Evolutionary conservation across 2,329 filamentous ascomycete species (phyloP).

Genomic region (Seiridium unicorne): DNA sequence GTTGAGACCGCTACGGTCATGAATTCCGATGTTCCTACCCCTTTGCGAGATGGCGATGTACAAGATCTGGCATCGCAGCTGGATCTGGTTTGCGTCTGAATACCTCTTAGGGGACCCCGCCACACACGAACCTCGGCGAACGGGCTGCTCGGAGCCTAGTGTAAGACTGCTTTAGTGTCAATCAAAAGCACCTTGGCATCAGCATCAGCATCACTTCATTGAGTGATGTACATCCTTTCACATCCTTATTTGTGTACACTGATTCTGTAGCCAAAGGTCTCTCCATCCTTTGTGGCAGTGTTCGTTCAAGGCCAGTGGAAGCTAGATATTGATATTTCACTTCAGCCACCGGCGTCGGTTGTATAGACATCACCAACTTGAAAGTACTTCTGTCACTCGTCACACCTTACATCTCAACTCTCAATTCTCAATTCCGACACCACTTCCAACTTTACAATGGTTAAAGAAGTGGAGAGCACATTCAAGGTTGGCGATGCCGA

Average conservation of each 20-base stretch:
- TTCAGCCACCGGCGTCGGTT: no score
- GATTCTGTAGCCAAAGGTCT: no score
- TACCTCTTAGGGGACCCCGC: neutral
- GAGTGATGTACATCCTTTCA: no score
- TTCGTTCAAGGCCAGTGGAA: no score
- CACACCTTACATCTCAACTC: neutral
- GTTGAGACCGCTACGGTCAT: neutral
- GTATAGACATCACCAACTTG: no score
- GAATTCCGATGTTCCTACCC: neutral
- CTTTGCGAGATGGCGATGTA: no score
- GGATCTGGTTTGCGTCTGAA: no score
- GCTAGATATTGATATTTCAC: no score
- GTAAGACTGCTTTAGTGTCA: neutral
- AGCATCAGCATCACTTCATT: neutral
- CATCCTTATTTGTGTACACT: no score
- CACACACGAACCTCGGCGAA: neutral
- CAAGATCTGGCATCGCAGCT: no score
- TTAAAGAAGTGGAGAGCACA: conserved; percentile 45
- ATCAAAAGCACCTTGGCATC: neutral
- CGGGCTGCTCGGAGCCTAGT: neutral
- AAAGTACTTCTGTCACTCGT: no score
- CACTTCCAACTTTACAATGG: conserved; percentile 25
- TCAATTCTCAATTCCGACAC: neutral
- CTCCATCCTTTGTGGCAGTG: no score
- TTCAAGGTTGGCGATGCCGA: conserved; percentile 43